Percentiles rank a stretch among this genome's conserved stretches.
Evolutionary conservation across 2,329 filamentous ascomycete genomes (phyloP).

Genomic region (Xylaria sp.): DNA sequence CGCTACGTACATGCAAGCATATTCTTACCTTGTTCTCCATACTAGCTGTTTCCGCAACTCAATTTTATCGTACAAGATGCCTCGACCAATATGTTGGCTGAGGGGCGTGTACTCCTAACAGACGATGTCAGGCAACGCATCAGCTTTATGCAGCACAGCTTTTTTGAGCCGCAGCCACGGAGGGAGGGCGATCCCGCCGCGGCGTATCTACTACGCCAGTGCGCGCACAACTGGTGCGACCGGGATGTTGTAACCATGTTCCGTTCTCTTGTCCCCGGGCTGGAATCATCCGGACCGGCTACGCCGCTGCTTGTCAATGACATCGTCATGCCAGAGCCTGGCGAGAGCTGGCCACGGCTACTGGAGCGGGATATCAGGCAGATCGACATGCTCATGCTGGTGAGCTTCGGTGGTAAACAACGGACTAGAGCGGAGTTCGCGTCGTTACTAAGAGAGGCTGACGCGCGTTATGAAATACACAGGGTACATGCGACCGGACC

Average conservation of each 20-base stretch:
- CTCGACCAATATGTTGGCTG: slow-evolving; percentile 34
- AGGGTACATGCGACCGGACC: slow-evolving; percentile 8
- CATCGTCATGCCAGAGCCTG: neutral
- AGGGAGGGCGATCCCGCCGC: slow-evolving; percentile 22
- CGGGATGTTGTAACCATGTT: slow-evolving; percentile 23
- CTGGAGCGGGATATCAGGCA: slow-evolving; percentile 10
- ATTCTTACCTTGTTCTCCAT: neutral
- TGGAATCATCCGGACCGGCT: slow-evolving; percentile 7
- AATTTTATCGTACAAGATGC: slow-evolving; percentile 42
- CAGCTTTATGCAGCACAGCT: slow-evolving; percentile 38
- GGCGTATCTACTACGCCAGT: slow-evolving; percentile 43
- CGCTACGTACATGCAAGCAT: neutral
- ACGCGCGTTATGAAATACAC: slow-evolving; percentile 9
- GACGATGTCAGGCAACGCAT: slow-evolving; percentile 33
- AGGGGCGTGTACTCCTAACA: slow-evolving; percentile 34
- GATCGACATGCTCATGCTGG: slow-evolving; percentile 16
- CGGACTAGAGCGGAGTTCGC: slow-evolving; percentile 19
- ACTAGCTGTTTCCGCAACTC: slow-evolving; percentile 21
- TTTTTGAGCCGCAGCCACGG: slow-evolving; percentile 43
- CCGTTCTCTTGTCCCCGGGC: slow-evolving; percentile 12
- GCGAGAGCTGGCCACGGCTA: neutral
- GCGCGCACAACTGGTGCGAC: slow-evolving; percentile 35
- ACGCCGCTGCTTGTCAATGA: slow-evolving; percentile 26
- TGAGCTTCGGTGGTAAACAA: slow-evolving; percentile 22
- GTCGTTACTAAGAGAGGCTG: slow-evolving; percentile 14